These are phyloP conservation scores for Aspergillus proliferans DNA, from an alignment of 2,329 filamentous ascomycete genomes.

Conservation along the genomic window DNA sequence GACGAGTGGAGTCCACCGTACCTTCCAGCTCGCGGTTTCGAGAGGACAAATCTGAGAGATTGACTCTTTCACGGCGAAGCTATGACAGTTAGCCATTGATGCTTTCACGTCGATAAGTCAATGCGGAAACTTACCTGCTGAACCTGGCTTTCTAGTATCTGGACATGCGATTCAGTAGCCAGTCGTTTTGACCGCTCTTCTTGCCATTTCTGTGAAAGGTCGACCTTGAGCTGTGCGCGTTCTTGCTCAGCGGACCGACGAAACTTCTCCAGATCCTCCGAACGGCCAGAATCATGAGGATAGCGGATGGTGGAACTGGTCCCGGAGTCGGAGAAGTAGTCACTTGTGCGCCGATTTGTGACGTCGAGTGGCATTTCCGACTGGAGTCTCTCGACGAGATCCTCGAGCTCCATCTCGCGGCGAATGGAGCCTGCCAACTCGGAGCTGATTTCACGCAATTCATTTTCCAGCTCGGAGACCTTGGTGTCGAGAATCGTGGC, in stretches of 20 bases:
- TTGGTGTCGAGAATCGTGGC: slow-evolving; percentile 44
- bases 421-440: slow-evolving; percentile 90
- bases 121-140: slow-evolving; percentile 47
- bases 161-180: slow-evolving; percentile 75
- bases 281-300: slow-evolving; percentile 54
- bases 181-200: slow-evolving; percentile 73
- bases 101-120: not conserved
- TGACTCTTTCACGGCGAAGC: slow-evolving; percentile 50
- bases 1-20: slow-evolving; percentile 73
- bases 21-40: slow-evolving; percentile 72
- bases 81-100: slow-evolving; percentile 12
- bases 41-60: slow-evolving; percentile 40
- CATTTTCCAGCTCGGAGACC: slow-evolving; percentile 86
- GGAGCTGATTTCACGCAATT: slow-evolving; percentile 84
- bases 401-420: slow-evolving; percentile 93
- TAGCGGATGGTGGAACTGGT: slow-evolving; percentile 75
- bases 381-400: slow-evolving; percentile 82
- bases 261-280: slow-evolving; percentile 71
- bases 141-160: slow-evolving; percentile 71
- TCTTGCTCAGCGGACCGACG: slow-evolving; percentile 84
- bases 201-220: slow-evolving; percentile 78
- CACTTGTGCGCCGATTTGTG: slow-evolving; percentile 72
- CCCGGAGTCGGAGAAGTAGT: slow-evolving; percentile 97
- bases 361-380: slow-evolving; percentile 57
- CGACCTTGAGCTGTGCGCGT: slow-evolving; percentile 76